Conservation (phyloP, 192 early-diverging fungal genomes). For the Coemansia sp. region DNA sequence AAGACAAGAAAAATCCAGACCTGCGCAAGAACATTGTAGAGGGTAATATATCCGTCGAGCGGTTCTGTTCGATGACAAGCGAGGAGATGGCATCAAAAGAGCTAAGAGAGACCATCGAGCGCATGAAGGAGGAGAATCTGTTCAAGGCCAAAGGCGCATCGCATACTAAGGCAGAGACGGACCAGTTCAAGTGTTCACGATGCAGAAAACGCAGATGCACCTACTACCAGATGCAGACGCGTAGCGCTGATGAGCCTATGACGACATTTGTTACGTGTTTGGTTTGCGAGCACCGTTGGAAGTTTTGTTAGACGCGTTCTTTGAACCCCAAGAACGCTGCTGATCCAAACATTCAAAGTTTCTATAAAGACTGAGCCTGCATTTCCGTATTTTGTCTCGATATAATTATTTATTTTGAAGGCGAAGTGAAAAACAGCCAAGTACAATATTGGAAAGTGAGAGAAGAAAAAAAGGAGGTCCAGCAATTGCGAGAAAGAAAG, state of each 20-base stretch:
- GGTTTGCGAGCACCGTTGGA: conserved; percentile 85
- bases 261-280: conserved; percentile 95
- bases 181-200: conserved; percentile 92
- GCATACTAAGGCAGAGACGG: conserved; percentile 77
- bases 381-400: not conserved
- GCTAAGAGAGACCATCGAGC: conserved; percentile 66
- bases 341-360: too few species aligned
- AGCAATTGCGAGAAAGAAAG: too few species aligned
- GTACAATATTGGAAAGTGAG: conserved; percentile 4
- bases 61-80: conserved; percentile 77
- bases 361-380: not conserved
- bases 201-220: conserved; percentile 83
- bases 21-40: conserved; percentile 67
- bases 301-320: conserved; percentile 45
- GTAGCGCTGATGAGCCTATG: conserved; percentile 99
- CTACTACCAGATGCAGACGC: conserved; percentile 97
- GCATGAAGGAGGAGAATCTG: conserved; percentile 71
- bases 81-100: conserved; percentile 94
- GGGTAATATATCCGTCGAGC: conserved; percentile 63
- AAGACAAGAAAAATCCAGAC: conserved; percentile 74
- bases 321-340: not conserved
- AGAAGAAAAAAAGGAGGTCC: not conserved
- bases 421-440: too few species aligned
- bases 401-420: not conserved
- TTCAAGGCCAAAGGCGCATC: conserved; percentile 77